Evolutionary conservation across 495 filamentous ascomycete species (phyloP).

Genomic region (Penicillium salamii): DNA sequence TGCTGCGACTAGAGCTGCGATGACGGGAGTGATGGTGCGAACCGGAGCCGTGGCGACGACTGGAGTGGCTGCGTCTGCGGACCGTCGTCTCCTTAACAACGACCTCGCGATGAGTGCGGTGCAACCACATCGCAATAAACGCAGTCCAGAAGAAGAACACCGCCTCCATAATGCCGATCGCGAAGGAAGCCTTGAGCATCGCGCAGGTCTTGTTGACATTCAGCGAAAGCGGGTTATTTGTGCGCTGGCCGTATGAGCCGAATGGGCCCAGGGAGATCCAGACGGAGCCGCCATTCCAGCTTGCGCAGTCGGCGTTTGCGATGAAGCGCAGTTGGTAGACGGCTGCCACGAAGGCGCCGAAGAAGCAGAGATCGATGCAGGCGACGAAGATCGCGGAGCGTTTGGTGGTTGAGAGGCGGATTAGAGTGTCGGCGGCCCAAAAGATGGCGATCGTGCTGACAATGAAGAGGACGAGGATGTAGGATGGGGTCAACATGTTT

Average conservation of each 20-base stretch:
- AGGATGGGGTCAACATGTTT: constrained; percentile 72
- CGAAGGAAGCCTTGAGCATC: constrained; percentile 86
- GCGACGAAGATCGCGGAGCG: constrained; percentile 73
- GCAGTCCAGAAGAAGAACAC: constrained; percentile 78
- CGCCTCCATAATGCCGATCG: constrained; percentile 82
- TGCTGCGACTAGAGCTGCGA: constrained; percentile 31
- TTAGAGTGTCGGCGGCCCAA: constrained; percentile 78
- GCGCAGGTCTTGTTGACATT: constrained; percentile 71
- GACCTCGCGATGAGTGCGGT: constrained; percentile 35
- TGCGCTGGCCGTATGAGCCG: constrained; percentile 41
- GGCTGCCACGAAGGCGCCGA: constrained; percentile 78
- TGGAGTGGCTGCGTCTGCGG: constrained; percentile 41
- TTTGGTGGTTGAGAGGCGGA: constrained; percentile 71
- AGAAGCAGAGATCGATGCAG: constrained; percentile 74
- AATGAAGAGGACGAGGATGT: constrained; percentile 90
- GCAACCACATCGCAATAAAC: constrained; percentile 57
- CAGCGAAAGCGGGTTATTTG: constrained; percentile 41
- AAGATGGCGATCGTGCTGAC: constrained; percentile 73
- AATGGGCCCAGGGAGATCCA: constrained; percentile 61
- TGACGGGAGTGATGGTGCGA: constrained; percentile 31
- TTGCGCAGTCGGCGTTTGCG: constrained; percentile 60
- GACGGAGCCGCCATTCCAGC: constrained; percentile 46
- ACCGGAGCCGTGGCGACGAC: constrained; percentile 28
- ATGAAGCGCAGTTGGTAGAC: constrained; percentile 76
- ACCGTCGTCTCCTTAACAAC: constrained; percentile 45